Conservation (phyloP, 2,329 filamentous ascomycete species). For the Trichoderma asperellum region DNA sequence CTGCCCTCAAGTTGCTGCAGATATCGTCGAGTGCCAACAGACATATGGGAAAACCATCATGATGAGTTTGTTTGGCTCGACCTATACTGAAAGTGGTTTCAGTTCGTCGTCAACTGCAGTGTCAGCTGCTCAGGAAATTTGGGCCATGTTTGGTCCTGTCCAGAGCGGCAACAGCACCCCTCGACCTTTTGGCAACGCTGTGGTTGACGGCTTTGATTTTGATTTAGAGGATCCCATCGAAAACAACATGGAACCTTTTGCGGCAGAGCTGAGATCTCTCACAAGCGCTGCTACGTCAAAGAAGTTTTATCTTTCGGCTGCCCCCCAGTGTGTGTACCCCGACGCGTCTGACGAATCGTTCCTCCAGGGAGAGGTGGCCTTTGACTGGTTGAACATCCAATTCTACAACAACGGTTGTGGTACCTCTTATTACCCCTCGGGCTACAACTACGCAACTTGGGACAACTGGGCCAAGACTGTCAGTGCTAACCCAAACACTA, state of each 20-base stretch:
- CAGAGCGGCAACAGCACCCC: conserved; percentile 48
- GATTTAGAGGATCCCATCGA: conserved; percentile 66
- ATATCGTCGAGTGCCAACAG: conserved; percentile 64
- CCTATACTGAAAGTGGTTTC: conserved; percentile 72
- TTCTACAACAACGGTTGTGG: conserved; percentile 74
- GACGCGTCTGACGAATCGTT: conserved; percentile 62
- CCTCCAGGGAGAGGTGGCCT: conserved; percentile 54
- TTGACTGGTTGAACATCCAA: conserved; percentile 66
- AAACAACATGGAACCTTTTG: conserved; percentile 65
- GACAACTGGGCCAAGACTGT: conserved; percentile 64
- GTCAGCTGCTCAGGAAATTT: conserved; percentile 63
- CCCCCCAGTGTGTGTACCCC: conserved; percentile 70
- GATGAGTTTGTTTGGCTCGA: conserved; percentile 67
- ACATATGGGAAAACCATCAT: conserved; percentile 67
- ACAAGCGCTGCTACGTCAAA: conserved; percentile 58
- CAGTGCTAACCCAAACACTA: conserved; percentile 62
- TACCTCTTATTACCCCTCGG: conserved; percentile 42
- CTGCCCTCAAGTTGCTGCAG: conserved; percentile 65
- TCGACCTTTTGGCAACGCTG: conserved; percentile 68
- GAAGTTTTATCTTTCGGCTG: conserved; percentile 66
- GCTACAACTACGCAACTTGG: conserved; percentile 67
- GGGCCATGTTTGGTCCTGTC: conserved; percentile 70
- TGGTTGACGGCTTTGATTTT: conserved; percentile 76
- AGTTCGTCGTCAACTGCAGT: conserved; percentile 53
- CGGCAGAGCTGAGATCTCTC: conserved; percentile 56